Evolutionary conservation across 202 grass and related monocot genomes (phyloP), one percentile per base, ranked within the genome.

Genomic region (Panicum virgatum): DNA sequence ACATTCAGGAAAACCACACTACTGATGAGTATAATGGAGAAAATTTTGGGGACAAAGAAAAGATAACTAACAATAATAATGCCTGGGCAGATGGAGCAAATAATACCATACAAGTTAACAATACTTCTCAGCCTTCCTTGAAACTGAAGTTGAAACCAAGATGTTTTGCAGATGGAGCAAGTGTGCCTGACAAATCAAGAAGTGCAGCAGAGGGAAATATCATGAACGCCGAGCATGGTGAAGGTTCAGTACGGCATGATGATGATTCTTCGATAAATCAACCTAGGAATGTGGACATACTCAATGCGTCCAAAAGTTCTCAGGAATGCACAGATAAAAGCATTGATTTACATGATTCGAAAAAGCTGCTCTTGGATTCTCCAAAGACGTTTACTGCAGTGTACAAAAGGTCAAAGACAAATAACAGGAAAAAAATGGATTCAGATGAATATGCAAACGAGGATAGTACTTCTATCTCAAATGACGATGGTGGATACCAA

Each of bases 331-430:
- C 64, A 75, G 38, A 78, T 80, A 84, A 60, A 84, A 89, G 22
- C 42, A 81, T 27, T 69, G 64, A 26, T 80, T 76, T 84, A 9
- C 62, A 84, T 84, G 83, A 77, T 82, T 74, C 83, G 44, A 84
- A 71, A 48, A 87, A 81, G 23, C 77, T 62, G 78, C 64, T 78
- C 18, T 34, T 77, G 12, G 79, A 89, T 72, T 84, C 86, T 77
- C 14, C 82, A 82, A 93, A 91, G 77, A 79, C 57, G 48, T 83
- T 67, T n/a, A 75, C 75, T 82, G 85, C 84, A 69, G 92, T 98
- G 26, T 98, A 98, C 87, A 93, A 52, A 80, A 95, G 96, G 75
- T 93, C 77, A 63, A 93, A 90, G 54, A 42, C 74, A 82, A 90
- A 77, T 40, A 91, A 84, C 51, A 91, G 30, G 82, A 94, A 91